Evolutionary conservation across 176 grass and related monocot genomes (phyloP), one percentile per base, ranked within the genome.

Genomic region (Oryza australiensis): DNA sequence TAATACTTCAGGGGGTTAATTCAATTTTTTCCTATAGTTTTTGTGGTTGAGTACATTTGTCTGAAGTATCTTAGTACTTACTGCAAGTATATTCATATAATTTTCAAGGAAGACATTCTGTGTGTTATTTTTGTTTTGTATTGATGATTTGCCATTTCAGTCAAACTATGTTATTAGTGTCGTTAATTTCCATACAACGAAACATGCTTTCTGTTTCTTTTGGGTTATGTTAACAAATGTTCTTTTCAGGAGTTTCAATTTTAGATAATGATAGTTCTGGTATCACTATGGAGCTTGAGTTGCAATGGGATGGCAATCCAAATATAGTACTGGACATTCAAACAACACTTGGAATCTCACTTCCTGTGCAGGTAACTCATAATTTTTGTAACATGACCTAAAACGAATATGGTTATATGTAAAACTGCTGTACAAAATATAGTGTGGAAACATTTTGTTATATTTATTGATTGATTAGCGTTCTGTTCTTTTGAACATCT

Each of bases 301-400:
- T 98, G 90, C 86, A 95, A 57, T 98, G 96, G 96, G 96, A 98
- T 88, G 96, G 92, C 45, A 95, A 98, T 91, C 96, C 96, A 60
- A 98, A 84, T 68, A 95, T 98, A 73, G 76, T 95, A 69, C 90
- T 95, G 66, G 96, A 98, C 77, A 93, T 98, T 74, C 85, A 87
- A 76, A 98, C 96, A 81, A 90, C 78, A 76, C 53, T 98, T 72
- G 96, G 96, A 70, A 88, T 98, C 63, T 89, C 90, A 82, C 96
- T 98, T 91, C 93, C 96, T 80, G 88, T 95, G 82, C 93, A 98
- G 95, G 95, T 98, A 92, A 87, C 77, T 76, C 18, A 42, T 15
- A 57, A 64, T 46, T 70, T 5, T 76, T 65, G 20, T 12, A 84
- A 7, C 6, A 0, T 66, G 18, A 77, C 65, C 69, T 48, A 37